Evolutionary conservation across 371 early-diverging fungal species (phyloP).

Genomic region (Haplosporangium sp.): DNA sequence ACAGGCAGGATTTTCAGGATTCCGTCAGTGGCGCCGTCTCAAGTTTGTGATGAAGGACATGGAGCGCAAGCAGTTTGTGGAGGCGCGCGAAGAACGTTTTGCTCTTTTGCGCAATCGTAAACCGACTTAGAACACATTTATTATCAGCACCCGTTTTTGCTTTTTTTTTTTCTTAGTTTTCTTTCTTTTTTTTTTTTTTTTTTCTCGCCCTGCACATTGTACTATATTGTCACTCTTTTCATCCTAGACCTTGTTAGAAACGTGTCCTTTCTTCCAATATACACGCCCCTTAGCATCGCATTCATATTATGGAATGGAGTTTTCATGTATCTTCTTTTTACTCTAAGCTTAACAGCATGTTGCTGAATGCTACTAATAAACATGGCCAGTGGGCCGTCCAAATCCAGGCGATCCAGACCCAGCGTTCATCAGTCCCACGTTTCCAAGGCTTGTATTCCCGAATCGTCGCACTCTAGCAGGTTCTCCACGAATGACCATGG

Average conservation of each 20-base stretch:
- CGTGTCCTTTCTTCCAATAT: too few species aligned
- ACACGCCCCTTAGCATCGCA: too few species aligned
- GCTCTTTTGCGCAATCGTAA: constrained; percentile 29
- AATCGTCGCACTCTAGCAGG: constrained; percentile 41
- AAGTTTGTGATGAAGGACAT: constrained; percentile 46
- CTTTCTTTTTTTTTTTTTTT: constrained; percentile 2
- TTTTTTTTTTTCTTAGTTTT: neutral
- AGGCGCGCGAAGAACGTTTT: constrained; percentile 27
- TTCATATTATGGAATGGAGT: too few species aligned
- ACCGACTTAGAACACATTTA: constrained; percentile 12
- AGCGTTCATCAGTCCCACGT: constrained; percentile 29
- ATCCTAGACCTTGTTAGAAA: neutral
- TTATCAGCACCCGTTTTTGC: neutral
- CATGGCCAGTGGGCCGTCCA: constrained; percentile 7
- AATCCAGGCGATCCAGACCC: constrained; percentile 24
- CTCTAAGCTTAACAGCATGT: neutral
- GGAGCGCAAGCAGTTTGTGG: constrained; percentile 40
- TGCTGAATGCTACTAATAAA: constrained; percentile 1
- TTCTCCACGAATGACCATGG: constrained; percentile 22
- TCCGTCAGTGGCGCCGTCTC: constrained; percentile 47
- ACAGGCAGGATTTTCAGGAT: constrained; percentile 5
- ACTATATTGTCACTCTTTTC: neutral
- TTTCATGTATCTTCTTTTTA: neutral
- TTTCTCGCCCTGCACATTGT: constrained; percentile 1
- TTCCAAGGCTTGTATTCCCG: constrained; percentile 15